Percentiles rank a stretch among this genome's conserved stretches.
phyloP scores from a whole-genome alignment of 1,284 basidiomycete species.

The Schizophyllum commune region DNA sequence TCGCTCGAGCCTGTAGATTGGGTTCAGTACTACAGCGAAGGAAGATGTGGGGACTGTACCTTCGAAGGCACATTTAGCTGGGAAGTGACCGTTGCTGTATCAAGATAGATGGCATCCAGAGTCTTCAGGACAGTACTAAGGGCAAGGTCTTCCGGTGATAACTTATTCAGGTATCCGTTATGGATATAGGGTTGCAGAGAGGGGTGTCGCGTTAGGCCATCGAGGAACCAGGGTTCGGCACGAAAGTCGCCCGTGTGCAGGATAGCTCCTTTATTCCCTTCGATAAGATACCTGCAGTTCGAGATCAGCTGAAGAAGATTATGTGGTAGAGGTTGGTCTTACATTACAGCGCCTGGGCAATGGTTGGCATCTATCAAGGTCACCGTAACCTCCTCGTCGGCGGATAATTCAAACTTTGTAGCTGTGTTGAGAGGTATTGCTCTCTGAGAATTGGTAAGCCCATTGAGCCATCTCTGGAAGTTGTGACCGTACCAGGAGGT shows the following conservation, averaged over 20 bases:
- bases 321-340: constrained; percentile 14
- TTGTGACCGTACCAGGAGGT: constrained; percentile 48
- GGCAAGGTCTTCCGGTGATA: not conserved
- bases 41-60: constrained; percentile 29
- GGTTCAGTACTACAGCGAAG: not conserved
- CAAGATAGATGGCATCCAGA: constrained; percentile 80
- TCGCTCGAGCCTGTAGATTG: constrained; percentile 50
- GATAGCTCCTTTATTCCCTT: constrained; percentile 63
- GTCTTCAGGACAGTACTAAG: constrained; percentile 26
- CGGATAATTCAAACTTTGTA: constrained; percentile 50
- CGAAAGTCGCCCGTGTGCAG: constrained; percentile 92
- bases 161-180: constrained; percentile 13
- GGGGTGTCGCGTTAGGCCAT: constrained; percentile 59
- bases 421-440: constrained; percentile 56
- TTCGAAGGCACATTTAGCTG: constrained; percentile 64
- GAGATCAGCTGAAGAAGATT: constrained; percentile 1
- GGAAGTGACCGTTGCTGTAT: constrained; percentile 68
- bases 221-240: constrained; percentile 75
- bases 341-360: constrained; percentile 92
- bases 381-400: constrained; percentile 54
- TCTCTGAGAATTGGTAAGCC: constrained; percentile 22
- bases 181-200: constrained; percentile 64
- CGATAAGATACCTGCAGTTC: constrained; percentile 75
- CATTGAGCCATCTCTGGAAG: constrained; percentile 1
- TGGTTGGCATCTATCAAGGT: constrained; percentile 91